Evolutionary conservation across 176 grass and related monocot genomes (phyloP).

Genomic region (Saccharum officinarum): DNA sequence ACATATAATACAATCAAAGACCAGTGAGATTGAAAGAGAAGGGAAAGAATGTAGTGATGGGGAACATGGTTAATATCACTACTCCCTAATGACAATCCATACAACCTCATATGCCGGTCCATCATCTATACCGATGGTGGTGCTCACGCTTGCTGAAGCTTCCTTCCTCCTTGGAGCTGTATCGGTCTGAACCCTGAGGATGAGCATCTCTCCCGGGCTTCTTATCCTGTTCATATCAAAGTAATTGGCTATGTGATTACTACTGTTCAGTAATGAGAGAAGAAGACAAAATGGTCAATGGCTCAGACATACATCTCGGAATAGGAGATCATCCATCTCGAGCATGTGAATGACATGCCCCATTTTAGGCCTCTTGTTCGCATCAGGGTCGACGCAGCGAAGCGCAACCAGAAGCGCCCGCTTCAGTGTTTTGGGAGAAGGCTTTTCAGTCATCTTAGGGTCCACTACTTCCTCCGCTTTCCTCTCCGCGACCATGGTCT

Average conservation of each 20-base stretch:
- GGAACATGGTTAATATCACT: conserved; percentile 46
- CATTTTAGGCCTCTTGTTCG: conserved; percentile 90
- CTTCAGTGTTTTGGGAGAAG: conserved; percentile 78
- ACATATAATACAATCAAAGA: conserved; percentile 57
- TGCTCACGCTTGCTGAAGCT: conserved; percentile 61
- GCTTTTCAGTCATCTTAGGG: conserved; percentile 68
- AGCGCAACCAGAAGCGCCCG: conserved; percentile 74
- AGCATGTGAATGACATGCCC: conserved; percentile 99
- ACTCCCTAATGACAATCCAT: conserved; percentile 42
- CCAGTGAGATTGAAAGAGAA: conserved; percentile 36
- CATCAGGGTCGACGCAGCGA: conserved; percentile 90
- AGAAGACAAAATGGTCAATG: background rate
- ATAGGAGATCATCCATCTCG: conserved; percentile 76
- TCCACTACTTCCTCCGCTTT: conserved; percentile 83
- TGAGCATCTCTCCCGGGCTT: conserved; percentile 51
- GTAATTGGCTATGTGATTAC: background rate
- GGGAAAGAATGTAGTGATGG: conserved; percentile 35
- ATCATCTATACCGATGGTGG: conserved; percentile 57
- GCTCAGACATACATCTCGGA: conserved; percentile 56
- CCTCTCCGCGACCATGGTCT: conserved; percentile 79
- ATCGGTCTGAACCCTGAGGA: conserved; percentile 40
- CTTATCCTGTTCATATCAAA: conserved; percentile 52
- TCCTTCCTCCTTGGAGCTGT: conserved; percentile 55
- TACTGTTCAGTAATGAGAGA: background rate
- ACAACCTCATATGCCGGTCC: conserved; percentile 28